Percentiles rank a stretch among this genome's conserved stretches.
phyloP scores from a whole-genome alignment of 148 eudicot species.

The Beta vulgaris region DNA sequence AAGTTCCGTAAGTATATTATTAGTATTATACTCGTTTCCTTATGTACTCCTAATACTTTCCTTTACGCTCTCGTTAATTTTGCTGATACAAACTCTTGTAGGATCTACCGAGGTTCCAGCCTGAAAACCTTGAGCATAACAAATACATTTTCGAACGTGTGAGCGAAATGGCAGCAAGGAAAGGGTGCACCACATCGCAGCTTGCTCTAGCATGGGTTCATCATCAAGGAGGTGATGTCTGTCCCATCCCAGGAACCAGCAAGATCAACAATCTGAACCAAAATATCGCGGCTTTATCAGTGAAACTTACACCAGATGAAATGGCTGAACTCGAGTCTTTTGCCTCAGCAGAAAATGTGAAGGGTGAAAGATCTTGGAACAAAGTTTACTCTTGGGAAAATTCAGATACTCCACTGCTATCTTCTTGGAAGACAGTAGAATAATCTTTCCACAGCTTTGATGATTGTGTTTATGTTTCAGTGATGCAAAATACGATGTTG shows the following conservation, averaged over 20 bases:
- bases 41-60: too few relatives aligned
- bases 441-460: too few relatives aligned
- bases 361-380: slow-evolving; percentile 7
- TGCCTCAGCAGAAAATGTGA: slow-evolving; percentile 21
- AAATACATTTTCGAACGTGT: slow-evolving; percentile 20
- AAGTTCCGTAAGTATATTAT: too few relatives aligned
- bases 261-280: slow-evolving; percentile 25
- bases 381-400: slow-evolving; percentile 8
- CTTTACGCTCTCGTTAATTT: background rate
- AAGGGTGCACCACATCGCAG: slow-evolving; percentile 33
- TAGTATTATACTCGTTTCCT: too few relatives aligned
- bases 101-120: slow-evolving; percentile 27
- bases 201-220: slow-evolving; percentile 32
- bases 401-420: slow-evolving; percentile 19
- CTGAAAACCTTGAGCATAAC: slow-evolving; percentile 35
- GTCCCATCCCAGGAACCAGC: slow-evolving; percentile 33
- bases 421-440: slow-evolving; percentile 21
- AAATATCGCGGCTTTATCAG: slow-evolving; percentile 25
- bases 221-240: slow-evolving; percentile 29
- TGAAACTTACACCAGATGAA: slow-evolving; percentile 27
- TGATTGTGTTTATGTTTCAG: too few relatives aligned
- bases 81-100: slow-evolving; percentile 10
- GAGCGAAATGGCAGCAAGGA: slow-evolving; percentile 24
- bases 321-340: slow-evolving; percentile 30
- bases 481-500: too few relatives aligned